Percentiles rank a stretch among this genome's conserved stretches.
phyloP scores from a whole-genome alignment of 179 eudicot genomes.

The Beta corolliflora region DNA sequence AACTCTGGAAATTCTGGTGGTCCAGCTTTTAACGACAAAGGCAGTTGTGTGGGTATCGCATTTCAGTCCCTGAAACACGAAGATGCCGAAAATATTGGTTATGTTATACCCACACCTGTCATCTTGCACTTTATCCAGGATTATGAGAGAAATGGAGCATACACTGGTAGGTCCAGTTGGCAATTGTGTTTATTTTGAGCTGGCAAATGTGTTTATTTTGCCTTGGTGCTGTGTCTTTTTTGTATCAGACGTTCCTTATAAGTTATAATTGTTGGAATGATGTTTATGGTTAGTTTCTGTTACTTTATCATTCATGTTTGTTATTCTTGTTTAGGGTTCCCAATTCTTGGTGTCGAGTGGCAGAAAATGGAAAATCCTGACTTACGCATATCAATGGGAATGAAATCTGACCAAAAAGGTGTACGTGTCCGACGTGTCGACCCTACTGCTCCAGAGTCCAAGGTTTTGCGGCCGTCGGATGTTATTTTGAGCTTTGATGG shows the following conservation, averaged over 20 bases:
- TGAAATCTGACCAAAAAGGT: conserved; percentile 89
- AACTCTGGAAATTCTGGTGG: conserved; percentile 99
- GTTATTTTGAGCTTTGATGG: conserved; percentile 91
- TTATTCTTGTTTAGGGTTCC: conserved; percentile 56
- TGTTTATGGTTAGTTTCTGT: background rate
- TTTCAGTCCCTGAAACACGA: conserved; percentile 95
- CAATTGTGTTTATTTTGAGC: too few relatives aligned
- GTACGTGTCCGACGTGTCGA: conserved; percentile 91
- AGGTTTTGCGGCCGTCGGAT: conserved; percentile 82
- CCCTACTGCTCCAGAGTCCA: conserved; percentile 84
- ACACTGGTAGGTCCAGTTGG: conserved; percentile 60
- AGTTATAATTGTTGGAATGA: background rate
- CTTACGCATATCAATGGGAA: conserved; percentile 72
- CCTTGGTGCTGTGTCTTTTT: background rate
- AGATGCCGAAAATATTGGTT: conserved; percentile 92
- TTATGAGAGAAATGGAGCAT: conserved; percentile 89
- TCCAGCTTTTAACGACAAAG: conserved; percentile 87
- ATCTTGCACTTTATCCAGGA: conserved; percentile 87
- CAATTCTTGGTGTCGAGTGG: conserved; percentile 94
- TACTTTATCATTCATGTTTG: background rate
- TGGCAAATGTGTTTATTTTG: background rate
- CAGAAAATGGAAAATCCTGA: conserved; percentile 99
- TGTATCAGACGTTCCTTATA: background rate
- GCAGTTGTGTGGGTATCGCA: conserved; percentile 94
- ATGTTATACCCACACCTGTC: conserved; percentile 98